Conservation (phyloP, 768 basidiomycete species). For the Sutorius australiensis region DNA sequence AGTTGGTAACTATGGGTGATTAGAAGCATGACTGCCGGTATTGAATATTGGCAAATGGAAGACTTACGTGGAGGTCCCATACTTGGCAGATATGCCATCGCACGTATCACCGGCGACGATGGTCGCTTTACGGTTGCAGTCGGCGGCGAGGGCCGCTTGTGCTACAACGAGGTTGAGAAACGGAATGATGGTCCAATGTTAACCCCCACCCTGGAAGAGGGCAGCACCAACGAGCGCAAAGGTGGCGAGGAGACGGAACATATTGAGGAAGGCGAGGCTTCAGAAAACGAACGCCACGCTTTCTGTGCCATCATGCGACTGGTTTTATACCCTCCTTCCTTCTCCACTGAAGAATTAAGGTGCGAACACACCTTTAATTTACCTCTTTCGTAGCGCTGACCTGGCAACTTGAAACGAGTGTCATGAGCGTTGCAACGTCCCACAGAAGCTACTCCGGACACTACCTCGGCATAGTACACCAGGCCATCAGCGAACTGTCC, state of each 20-base stretch:
- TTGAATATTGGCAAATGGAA: neutral
- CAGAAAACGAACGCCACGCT: neutral
- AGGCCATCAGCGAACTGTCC: too few relatives aligned
- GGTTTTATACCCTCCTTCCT: too few relatives aligned
- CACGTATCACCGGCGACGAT: slow-evolving; percentile 58
- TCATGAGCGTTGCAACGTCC: too few relatives aligned
- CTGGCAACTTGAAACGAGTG: too few relatives aligned
- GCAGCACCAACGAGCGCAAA: slow-evolving; percentile 13
- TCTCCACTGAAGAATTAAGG: too few relatives aligned
- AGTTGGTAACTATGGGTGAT: slow-evolving; percentile 50
- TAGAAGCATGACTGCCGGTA: neutral
- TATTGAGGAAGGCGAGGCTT: slow-evolving; percentile 2
- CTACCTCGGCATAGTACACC: too few relatives aligned
- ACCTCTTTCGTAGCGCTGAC: too few relatives aligned
- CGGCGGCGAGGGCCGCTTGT: slow-evolving; percentile 37
- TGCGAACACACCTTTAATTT: too few relatives aligned
- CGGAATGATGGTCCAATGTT: neutral
- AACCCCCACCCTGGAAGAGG: slow-evolving; percentile 17
- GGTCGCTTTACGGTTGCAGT: slow-evolving; percentile 59
- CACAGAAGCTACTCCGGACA: too few relatives aligned
- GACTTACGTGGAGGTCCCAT: slow-evolving; percentile 62
- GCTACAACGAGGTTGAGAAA: slow-evolving; percentile 35
- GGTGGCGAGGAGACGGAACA: slow-evolving; percentile 20
- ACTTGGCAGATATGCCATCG: slow-evolving; percentile 56
- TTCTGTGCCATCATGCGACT: too few relatives aligned